A percentile compares a stretch with the other conserved stretches of the same genome.
These are phyloP conservation scores for Penstemon barbatus DNA, from an alignment of 257 asterid genomes.

Conservation along the genomic window DNA sequence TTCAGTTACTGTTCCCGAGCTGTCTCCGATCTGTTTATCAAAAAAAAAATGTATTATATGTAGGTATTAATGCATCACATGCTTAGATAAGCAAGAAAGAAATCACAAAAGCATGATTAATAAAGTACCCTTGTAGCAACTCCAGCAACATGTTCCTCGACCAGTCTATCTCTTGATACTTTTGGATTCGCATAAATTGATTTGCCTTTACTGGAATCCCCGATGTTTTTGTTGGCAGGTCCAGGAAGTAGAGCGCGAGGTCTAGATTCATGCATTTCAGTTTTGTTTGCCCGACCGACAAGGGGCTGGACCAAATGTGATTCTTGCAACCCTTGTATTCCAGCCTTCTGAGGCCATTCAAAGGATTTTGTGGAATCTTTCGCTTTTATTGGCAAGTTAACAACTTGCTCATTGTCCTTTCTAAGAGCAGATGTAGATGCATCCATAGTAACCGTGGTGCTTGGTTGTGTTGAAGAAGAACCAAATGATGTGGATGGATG, in stretches of 20 bases:
- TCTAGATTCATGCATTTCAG: slow-evolving; percentile 45
- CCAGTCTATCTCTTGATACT: slow-evolving; percentile 35
- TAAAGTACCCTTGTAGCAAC: slow-evolving; percentile 42
- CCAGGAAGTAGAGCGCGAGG: slow-evolving; percentile 39
- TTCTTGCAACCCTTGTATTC: slow-evolving; percentile 39
- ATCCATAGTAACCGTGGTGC: slow-evolving; percentile 34
- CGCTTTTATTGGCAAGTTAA: slow-evolving; percentile 35
- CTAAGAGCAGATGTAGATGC: slow-evolving; percentile 39
- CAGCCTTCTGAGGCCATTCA: slow-evolving; percentile 55
- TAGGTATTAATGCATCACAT: slow-evolving; percentile 23
- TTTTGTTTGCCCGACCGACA: slow-evolving; percentile 38
- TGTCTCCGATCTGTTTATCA: slow-evolving; percentile 48
- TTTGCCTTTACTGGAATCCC: slow-evolving; percentile 41
- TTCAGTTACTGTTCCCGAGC: slow-evolving; percentile 35
- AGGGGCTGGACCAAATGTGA: slow-evolving; percentile 33
- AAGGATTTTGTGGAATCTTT: slow-evolving; percentile 46
- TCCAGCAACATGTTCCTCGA: slow-evolving; percentile 47
- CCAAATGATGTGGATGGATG: slow-evolving; percentile 72
- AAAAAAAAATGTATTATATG: slow-evolving; percentile 28
- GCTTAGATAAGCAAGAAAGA: slow-evolving; percentile 22
- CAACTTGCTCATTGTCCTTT: slow-evolving; percentile 45
- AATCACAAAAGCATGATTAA: slow-evolving; percentile 7
- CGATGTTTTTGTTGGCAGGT: slow-evolving; percentile 39
- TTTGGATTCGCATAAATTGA: slow-evolving; percentile 40
- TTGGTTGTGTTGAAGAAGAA: slow-evolving; percentile 53